Evolutionary conservation across 768 basidiomycete species (phyloP), one percentile per base, ranked within the genome.

Genomic region (Kwoniella bestiolae): DNA sequence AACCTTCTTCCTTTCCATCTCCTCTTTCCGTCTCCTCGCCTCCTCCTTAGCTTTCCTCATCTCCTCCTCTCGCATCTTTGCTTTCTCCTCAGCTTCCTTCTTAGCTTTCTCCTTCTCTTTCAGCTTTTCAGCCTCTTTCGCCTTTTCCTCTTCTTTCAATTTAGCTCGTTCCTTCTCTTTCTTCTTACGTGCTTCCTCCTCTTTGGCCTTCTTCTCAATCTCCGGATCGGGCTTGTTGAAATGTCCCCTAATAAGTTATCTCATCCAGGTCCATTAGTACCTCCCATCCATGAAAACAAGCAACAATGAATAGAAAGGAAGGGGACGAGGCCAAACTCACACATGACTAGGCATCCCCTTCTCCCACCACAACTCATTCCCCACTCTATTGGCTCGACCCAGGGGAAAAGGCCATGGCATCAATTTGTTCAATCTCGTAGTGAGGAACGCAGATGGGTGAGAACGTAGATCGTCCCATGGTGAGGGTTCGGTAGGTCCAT

Each of bases 361-460:
- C 64, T 78, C 77, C 77, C 77, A 78, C 77, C 77, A 78, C 31
- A 78, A 45, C 56, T 76, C 74, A 16, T 51, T 66, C 2, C 72
- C 71, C 5, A 18, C 46, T 26, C 46, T 41, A 26, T 16, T 67
- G 5, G 77, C 77, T 18, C 28, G 41, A 5, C 77, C 77, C 66
- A 78, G 64, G 1, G 77, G 77, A 49, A 76, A 78, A 2, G 77
- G 77, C 77, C 77, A 78, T 25, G 73, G 69, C 62, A 68, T 51
- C 23, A 68, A 26, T 31, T 69, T 60, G 41, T 74, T 72, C 56
- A 76, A 49, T 25, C 68, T 47, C 14, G 77, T 76, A 25, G 77
- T 78, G 28, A 78, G 49, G 53, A 78, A 78, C 14, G 74, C 72
- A 18, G 69, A 71, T 29, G 77, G 77, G 35, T 78, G 77, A 1